Base-by-base conservation (phyloP, 164 flowering plant genomes). In the Paratinospora sagittata region DNA sequence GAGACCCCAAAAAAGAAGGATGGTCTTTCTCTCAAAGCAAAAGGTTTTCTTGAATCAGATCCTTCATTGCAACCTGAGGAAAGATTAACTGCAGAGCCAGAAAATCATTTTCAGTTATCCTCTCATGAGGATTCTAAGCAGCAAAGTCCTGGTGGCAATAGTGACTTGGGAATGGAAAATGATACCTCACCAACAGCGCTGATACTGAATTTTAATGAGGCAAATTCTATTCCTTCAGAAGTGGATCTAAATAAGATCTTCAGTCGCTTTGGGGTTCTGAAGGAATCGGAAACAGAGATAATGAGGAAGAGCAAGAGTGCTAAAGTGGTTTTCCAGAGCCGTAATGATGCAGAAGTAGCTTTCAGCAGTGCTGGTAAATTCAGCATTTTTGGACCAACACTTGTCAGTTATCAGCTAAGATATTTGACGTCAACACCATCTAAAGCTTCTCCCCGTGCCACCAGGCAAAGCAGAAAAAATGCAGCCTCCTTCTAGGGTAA, bases 311-410 rank as follows among this genome's bases (percentile, higher is more conserved):
- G 80, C 47, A 86, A 45, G 27, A 82, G 89, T 47, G 97, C 91
- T 19, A 87, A 81, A 72, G 97, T 91, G 66, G 85, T 93, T 23
- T 93, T 93, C 80, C 77, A 79, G 77, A 86, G 77, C 62, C 78
- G 78, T 14, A 64, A 76, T 27, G 93, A 93, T 81, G 97, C 98
- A 69, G 97, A 91, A 82, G 77, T 78, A 34, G 98, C 98, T 65
- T 91, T 89, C 77, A 90, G 93, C 76, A 95, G 96, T 79, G 84
- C 98, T 19, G 93, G 92, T 37, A 91, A 85, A 73, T 90, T 81
- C 78, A 87, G 86, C 70, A 84, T 78, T 55, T 93, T 93, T 79
- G 97, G 97, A n/a, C 90, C 93, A 27, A 83, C 93, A 19, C 95
- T 88, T 70, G 81, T 86, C 52, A 88, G 91, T 73, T 90, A 90